Evolutionary conservation across 306 rosid genomes (phyloP).

Genomic region (Cicer cuneatum): DNA sequence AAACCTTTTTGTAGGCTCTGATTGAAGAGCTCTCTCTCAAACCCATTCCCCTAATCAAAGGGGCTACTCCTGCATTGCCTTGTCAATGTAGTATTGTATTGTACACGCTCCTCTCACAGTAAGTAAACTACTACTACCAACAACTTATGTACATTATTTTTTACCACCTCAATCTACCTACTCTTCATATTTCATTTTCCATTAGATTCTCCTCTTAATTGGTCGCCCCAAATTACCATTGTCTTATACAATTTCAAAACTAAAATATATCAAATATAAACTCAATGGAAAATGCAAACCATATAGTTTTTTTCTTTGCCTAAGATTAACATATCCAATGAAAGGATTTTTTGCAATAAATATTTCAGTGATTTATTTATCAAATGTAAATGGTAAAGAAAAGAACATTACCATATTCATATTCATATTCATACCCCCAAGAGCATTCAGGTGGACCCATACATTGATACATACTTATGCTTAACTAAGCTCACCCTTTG

Average conservation of each 20-base stretch:
- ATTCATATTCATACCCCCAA: not conserved
- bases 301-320: too few relatives aligned
- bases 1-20: slow-evolving; percentile 51
- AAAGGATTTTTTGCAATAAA: too few relatives aligned
- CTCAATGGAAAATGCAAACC: too few relatives aligned
- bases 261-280: too few relatives aligned
- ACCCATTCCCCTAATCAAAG: slow-evolving; percentile 56
- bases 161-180: not conserved
- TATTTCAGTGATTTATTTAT: not conserved
- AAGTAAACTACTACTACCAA: slow-evolving; percentile 47
- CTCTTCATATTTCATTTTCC: not conserved
- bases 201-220: too few relatives aligned
- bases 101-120: slow-evolving; percentile 33
- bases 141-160: not conserved
- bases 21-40: slow-evolving; percentile 30
- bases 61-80: slow-evolving; percentile 21
- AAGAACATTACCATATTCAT: slow-evolving; percentile 2
- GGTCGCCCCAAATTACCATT: too few relatives aligned
- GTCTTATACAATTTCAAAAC: too few relatives aligned
- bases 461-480: slow-evolving; percentile 1
- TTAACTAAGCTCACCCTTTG: slow-evolving; percentile 31
- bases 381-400: slow-evolving; percentile 7
- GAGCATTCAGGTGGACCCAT: slow-evolving; percentile 26
- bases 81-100: slow-evolving; percentile 30
- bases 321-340: too few relatives aligned